Base-by-base conservation (phyloP, 2,329 filamentous ascomycete genomes). In the Aureobasidium sp. region DNA sequence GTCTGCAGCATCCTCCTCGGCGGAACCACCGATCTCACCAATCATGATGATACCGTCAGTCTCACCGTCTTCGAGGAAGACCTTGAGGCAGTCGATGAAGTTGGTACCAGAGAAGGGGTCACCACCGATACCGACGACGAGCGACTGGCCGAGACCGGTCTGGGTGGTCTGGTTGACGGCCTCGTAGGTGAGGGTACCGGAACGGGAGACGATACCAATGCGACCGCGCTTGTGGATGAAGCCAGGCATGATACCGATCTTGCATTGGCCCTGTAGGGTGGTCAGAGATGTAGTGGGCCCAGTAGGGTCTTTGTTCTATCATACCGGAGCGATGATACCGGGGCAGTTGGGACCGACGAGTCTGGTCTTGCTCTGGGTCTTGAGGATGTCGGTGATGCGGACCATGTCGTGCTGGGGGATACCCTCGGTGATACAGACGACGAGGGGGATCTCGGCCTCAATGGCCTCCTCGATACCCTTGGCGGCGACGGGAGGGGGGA, bases 21-120 rank as follows among this genome's bases (percentile, higher is more conserved):
- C 94, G 64, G 89, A 90, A 67, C 94, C 94, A 79, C 94, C 94
- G 75, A 99, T 97, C 82, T 97, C 94, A 75, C 94, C 94, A 76
- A 99, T 97, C 94, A 99, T 97, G 82, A 99, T 97, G 80, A 99
- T 97, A 75, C 94, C 94, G 75, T 99, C 94, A 42, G 94, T 99
- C 81, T 96, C 91, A 76, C 88, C 84, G 77, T 99, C 94, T 77
- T 95, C 83, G 71, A 96, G 86, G 86, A 99, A 99, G 75, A 97
- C 91, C 75, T 90, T 89, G 71, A 99, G 84, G 84, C 93, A 97
- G 85, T 99, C 94, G 79, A 99, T 97, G 83, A 97, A 99, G 86
- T 96, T 97, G 79, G 94, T 97, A 71, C 94, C 94, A 73, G 89
- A 93, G 84, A 99, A 99, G 71, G 94, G 94, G 80, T 99, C 94